These are phyloP conservation scores for Pyrus communis DNA, from an alignment of 306 rosid species.

Conservation along the genomic window DNA sequence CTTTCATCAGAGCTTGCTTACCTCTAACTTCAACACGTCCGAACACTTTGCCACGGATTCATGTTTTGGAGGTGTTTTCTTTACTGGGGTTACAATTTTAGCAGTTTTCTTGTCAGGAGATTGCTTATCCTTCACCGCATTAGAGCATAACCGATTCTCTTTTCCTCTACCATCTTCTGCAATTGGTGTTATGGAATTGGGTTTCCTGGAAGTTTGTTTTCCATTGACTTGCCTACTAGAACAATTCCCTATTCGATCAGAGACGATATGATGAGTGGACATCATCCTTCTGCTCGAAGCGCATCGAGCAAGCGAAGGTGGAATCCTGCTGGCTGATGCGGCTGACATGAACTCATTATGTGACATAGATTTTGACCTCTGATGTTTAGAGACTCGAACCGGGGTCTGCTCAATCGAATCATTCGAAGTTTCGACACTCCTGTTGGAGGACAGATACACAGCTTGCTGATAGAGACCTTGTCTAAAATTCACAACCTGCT, in stretches of 20 bases:
- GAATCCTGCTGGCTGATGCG: slow-evolving; percentile 32
- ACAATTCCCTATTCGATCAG: slow-evolving; percentile 29
- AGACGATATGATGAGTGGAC: slow-evolving; percentile 26
- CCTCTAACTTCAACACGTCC: slow-evolving; percentile 50
- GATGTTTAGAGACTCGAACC: slow-evolving; percentile 50
- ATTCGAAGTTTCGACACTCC: slow-evolving; percentile 40
- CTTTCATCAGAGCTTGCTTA: slow-evolving; percentile 5
- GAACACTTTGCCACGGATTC: slow-evolving; percentile 39
- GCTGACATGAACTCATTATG: slow-evolving; percentile 51
- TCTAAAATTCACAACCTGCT: slow-evolving; percentile 73
- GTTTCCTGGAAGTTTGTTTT: slow-evolving; percentile 36
- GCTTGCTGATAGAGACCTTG: slow-evolving; percentile 87
- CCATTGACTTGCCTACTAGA: slow-evolving; percentile 27
- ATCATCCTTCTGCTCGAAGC: slow-evolving; percentile 57
- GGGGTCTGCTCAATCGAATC: slow-evolving; percentile 39
- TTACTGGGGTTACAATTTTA: slow-evolving; percentile 38
- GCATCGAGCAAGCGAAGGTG: slow-evolving; percentile 64
- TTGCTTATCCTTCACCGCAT: slow-evolving; percentile 43
- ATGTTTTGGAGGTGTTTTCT: slow-evolving; percentile 47
- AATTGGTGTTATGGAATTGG: slow-evolving; percentile 28
- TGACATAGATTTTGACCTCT: slow-evolving; percentile 63
- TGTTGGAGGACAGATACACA: slow-evolving; percentile 51
- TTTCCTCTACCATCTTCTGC: slow-evolving; percentile 61
- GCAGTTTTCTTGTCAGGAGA: slow-evolving; percentile 54
- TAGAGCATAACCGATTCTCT: slow-evolving; percentile 49